Evolutionary conservation across 495 filamentous ascomycete genomes (phyloP), one percentile per base, ranked within the genome.

Genomic region (Xylaria bambusicola): DNA sequence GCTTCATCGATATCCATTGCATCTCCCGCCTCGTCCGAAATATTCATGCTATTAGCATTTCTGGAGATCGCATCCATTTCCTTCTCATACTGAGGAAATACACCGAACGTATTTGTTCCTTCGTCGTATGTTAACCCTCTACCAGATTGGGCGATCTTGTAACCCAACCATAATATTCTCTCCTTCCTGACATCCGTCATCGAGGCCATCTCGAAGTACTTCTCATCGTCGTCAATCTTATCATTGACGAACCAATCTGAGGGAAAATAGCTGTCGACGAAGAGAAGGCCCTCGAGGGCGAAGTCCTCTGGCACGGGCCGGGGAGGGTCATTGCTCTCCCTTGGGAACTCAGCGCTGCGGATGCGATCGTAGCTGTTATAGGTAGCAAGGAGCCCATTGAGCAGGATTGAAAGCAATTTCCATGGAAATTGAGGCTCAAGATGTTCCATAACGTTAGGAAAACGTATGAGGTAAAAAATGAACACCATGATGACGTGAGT

Each of bases 271-370:
- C 73, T 68, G 40, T 85, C 80, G 3, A 82, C 83, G 85, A 88
- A 96, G 3, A 86, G 66, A 18, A 93, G 81, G 0, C 93, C 94
- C 5, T 88, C 82, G 54, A 96, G 84, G 0, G 86, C 77, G 59
- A 85, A 97, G 62, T 98, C 94, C 61, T 97, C 94, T 0, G 91
- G 86, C 0, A 97, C 68, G 4, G 91, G 91, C n/a, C 82, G 75
- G 7, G 66, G 75, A 7, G 66, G 67, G 21, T 76, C 80, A 41
- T 85, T 80, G 2, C 84, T 76, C 6, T 78, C 67, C 45, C 67
- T 61, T 0, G 83, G 86, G 46, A 90, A 88, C 0, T 63, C 62
- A 35, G 78, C 66, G 27, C 67, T 65, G 47, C 85, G 82, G 31
- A 87, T 74, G 1, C 78, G 78, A 35, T 64, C 26, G 29, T 66